Percentiles rank a stretch among this genome's conserved stretches.
phyloP scores from a whole-genome alignment of 257 asterid species.

The Jasminum sambac region DNA sequence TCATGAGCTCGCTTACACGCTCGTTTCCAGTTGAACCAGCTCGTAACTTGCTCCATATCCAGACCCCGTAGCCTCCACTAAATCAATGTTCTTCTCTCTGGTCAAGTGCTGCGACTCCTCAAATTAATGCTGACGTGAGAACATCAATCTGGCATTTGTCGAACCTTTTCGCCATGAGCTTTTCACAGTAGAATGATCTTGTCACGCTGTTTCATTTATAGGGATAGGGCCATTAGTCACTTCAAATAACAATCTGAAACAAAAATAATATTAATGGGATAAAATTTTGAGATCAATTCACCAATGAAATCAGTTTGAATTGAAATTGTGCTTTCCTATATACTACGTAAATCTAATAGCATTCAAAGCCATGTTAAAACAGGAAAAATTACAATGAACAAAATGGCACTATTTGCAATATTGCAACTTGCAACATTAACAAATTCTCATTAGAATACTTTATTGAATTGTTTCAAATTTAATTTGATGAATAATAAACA shows the following conservation, averaged over 20 bases:
- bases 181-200: not conserved
- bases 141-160: not conserved
- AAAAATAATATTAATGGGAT: not conserved
- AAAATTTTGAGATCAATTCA: not conserved
- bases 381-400: too few relatives aligned
- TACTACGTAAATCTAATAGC: too few relatives aligned
- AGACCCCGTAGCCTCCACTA: slow-evolving; percentile 7
- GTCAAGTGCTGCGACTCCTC: slow-evolving; percentile 10
- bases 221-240: not conserved
- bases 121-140: not conserved
- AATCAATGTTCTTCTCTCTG: not conserved
- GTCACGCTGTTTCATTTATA: not conserved
- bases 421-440: not conserved
- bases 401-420: too few relatives aligned
- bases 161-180: slow-evolving; percentile 5
- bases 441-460: not conserved
- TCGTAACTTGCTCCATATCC: slow-evolving; percentile 20
- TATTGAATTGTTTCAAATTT: not conserved
- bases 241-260: not conserved
- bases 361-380: too few relatives aligned
- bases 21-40: slow-evolving; percentile 14
- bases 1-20: not conserved
- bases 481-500: not conserved
- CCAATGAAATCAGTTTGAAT: not conserved
- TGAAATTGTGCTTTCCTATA: not conserved